A percentile compares a stretch with the other conserved stretches of the same genome.
phyloP scores from a whole-genome alignment of 768 basidiomycete species.

The Lentinula edodes region DNA sequence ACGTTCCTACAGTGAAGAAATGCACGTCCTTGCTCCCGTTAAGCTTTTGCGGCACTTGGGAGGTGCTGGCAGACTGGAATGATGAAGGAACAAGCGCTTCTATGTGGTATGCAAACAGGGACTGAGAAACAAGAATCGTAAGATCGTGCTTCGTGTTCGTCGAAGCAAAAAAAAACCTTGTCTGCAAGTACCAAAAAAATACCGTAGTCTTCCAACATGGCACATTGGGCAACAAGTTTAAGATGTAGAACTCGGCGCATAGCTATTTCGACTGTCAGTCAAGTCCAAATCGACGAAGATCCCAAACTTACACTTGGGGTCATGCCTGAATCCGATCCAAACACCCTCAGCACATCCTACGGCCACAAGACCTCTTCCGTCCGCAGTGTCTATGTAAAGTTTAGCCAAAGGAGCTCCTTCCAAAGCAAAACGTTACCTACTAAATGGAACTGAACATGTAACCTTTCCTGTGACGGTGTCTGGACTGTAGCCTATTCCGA shows the following conservation, averaged over 20 bases:
- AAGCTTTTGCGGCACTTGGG: slow-evolving; percentile 84
- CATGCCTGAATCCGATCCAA: slow-evolving; percentile 85
- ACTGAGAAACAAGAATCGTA: slow-evolving; percentile 32
- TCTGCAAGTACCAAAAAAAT: slow-evolving; percentile 89
- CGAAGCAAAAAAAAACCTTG: slow-evolving; percentile 45
- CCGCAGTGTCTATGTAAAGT: slow-evolving; percentile 66
- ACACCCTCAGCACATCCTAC: slow-evolving; percentile 91
- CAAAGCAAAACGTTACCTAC: slow-evolving; percentile 35
- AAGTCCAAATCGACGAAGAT: background rate
- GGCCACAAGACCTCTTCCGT: slow-evolving; percentile 78
- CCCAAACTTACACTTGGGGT: slow-evolving; percentile 46
- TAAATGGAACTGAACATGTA: slow-evolving; percentile 93
- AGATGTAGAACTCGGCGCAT: slow-evolving; percentile 70
- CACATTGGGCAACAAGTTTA: slow-evolving; percentile 66
- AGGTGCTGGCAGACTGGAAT: slow-evolving; percentile 56
- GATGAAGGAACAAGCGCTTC: slow-evolving; percentile 93
- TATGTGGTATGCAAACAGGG: slow-evolving; percentile 90
- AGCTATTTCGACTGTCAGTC: slow-evolving; percentile 30
- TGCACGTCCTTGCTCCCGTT: slow-evolving; percentile 90
- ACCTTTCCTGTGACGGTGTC: slow-evolving; percentile 81
- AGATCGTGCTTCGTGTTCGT: background rate
- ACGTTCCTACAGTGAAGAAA: slow-evolving; percentile 90
- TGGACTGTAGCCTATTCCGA: slow-evolving; percentile 62
- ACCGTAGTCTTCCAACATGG: slow-evolving; percentile 68
- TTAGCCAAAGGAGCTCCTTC: background rate